phyloP scores from a whole-genome alignment of 495 filamentous ascomycete genomes.

The Penicillium lagena region DNA sequence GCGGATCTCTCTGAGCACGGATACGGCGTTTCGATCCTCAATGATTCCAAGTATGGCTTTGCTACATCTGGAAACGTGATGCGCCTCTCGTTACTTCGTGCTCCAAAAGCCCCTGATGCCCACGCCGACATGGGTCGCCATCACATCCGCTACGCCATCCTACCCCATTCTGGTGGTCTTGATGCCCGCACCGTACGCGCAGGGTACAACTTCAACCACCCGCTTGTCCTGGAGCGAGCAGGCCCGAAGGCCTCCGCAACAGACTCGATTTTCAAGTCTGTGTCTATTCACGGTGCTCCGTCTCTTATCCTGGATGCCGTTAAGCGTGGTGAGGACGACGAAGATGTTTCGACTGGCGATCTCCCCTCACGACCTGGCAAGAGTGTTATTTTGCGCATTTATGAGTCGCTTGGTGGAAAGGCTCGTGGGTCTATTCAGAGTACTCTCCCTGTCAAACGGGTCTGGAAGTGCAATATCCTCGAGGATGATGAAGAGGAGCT shows the following conservation, averaged over 20 bases:
- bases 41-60: slow-evolving; percentile 96
- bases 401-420: slow-evolving; percentile 86
- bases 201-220: slow-evolving; percentile 86
- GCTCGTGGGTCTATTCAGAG: slow-evolving; percentile 60
- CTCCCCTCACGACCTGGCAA: slow-evolving; percentile 60
- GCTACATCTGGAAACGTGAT: slow-evolving; percentile 87
- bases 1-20: slow-evolving; percentile 91
- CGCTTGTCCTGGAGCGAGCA: slow-evolving; percentile 48
- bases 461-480: slow-evolving; percentile 70
- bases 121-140: slow-evolving; percentile 96
- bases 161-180: slow-evolving; percentile 73
- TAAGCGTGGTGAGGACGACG: slow-evolving; percentile 94
- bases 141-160: slow-evolving; percentile 81
- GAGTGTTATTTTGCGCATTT: slow-evolving; percentile 77
- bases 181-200: slow-evolving; percentile 69
- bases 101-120: slow-evolving; percentile 93
- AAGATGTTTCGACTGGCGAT: slow-evolving; percentile 72
- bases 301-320: slow-evolving; percentile 74
- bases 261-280: slow-evolving; percentile 34
- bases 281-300: slow-evolving; percentile 50
- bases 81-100: slow-evolving; percentile 81
- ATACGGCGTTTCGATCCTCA: slow-evolving; percentile 90
- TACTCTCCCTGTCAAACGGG: slow-evolving; percentile 62
- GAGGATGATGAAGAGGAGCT: slow-evolving; percentile 54
- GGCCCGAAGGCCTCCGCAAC: slow-evolving; percentile 2